A percentile compares a stretch with the other conserved stretches of the same genome.
Evolutionary conservation across 768 basidiomycete genomes (phyloP).

Genomic region (Cystofilobasidium bisporidii): DNA sequence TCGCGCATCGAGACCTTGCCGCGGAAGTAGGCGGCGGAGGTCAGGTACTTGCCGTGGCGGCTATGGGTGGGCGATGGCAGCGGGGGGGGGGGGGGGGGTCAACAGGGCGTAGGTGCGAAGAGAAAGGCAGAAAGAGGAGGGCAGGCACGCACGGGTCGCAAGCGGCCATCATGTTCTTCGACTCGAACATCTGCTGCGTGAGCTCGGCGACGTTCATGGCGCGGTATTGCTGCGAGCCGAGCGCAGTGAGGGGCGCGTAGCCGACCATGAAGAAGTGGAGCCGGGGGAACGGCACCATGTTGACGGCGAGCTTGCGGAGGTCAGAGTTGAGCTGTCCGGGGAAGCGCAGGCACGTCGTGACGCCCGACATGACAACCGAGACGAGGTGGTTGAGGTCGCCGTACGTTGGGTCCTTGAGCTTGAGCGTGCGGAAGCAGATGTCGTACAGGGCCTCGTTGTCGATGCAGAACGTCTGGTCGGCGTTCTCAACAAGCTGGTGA

Average conservation of each 20-base stretch:
- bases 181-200: slow-evolving; percentile 98
- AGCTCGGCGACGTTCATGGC: slow-evolving; percentile 95
- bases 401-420: slow-evolving; percentile 37
- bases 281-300: slow-evolving; percentile 74
- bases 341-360: slow-evolving; percentile 51
- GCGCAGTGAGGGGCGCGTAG: slow-evolving; percentile 46
- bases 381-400: slow-evolving; percentile 47
- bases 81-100: not conserved
- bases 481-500: slow-evolving; percentile 80
- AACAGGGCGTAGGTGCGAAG: not conserved
- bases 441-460: slow-evolving; percentile 43
- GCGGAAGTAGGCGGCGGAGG: slow-evolving; percentile 94
- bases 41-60: slow-evolving; percentile 93
- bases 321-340: slow-evolving; percentile 41
- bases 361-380: slow-evolving; percentile 71
- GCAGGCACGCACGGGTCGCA: slow-evolving; percentile 2
- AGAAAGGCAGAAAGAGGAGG: not conserved
- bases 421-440: slow-evolving; percentile 38
- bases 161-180: slow-evolving; percentile 99
- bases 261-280: slow-evolving; percentile 99
- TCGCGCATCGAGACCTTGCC: slow-evolving; percentile 99
- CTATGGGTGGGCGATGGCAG: slow-evolving; percentile 47
- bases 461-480: slow-evolving; percentile 53
- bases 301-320: slow-evolving; percentile 40
- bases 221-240: slow-evolving; percentile 69